These are phyloP conservation scores for Mycena belliarum DNA, from an alignment of 768 basidiomycete genomes.

Conservation along the genomic window DNA sequence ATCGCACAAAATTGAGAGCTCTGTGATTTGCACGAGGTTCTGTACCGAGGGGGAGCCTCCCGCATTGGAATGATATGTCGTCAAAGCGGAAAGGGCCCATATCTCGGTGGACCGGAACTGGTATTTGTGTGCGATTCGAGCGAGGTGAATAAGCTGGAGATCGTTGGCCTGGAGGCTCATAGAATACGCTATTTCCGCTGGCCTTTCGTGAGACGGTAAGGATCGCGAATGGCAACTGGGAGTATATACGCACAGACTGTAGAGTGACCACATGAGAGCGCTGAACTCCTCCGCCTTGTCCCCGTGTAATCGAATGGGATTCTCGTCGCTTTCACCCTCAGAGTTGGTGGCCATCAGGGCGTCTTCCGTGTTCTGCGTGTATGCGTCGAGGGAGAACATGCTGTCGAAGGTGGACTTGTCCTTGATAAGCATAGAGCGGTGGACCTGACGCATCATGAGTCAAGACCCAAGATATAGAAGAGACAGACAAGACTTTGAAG, in stretches of 20 bases:
- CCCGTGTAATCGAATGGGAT: constrained; percentile 49
- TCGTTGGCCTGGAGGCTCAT: constrained; percentile 41
- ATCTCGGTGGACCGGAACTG: constrained; percentile 51
- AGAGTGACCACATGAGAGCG: constrained; percentile 52
- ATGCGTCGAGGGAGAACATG: constrained; percentile 46
- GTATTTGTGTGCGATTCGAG: constrained; percentile 58
- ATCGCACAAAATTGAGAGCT: constrained; percentile 53
- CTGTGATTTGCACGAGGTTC: constrained; percentile 49
- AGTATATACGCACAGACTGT: constrained; percentile 46
- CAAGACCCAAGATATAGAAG: not conserved
- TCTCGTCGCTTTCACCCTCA: constrained; percentile 53
- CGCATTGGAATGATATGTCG: constrained; percentile 35
- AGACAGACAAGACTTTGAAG: constrained; percentile 41
- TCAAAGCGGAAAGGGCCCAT: constrained; percentile 49
- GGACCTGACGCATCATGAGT: constrained; percentile 16
- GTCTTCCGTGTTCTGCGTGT: constrained; percentile 29
- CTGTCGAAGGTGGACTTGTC: constrained; percentile 48
- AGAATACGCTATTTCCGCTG: constrained; percentile 44
- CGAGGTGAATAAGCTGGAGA: constrained; percentile 45
- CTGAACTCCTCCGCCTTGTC: constrained; percentile 52
- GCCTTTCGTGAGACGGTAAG: constrained; percentile 30
- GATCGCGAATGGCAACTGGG: not conserved
- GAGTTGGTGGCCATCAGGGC: constrained; percentile 19
- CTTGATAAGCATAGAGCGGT: constrained; percentile 32
- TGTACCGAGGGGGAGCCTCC: constrained; percentile 30